Evolutionary conservation across 73 alveolate genomes (phyloP).

Genomic region (Tetrahymena thermophila): DNA sequence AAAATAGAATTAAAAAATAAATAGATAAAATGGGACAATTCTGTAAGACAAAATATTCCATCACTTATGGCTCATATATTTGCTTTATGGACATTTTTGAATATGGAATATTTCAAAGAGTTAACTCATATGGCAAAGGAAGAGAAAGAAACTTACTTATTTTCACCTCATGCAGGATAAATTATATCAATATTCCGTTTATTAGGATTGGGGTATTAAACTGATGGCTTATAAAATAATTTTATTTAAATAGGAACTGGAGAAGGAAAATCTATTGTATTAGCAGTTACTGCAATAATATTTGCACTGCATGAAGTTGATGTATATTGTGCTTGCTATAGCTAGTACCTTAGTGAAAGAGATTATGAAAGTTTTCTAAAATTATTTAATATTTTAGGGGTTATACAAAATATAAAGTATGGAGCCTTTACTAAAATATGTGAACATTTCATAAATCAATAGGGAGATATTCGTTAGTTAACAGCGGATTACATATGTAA

Average conservation of each 20-base stretch:
- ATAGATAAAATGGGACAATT: neutral
- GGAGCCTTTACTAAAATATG: slow-evolving; percentile 4
- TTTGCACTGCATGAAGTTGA: neutral
- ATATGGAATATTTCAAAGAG: neutral
- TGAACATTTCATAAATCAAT: neutral
- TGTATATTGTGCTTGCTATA: slow-evolving; percentile 12
- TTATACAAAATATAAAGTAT: neutral
- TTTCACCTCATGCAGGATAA: neutral
- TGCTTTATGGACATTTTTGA: neutral
- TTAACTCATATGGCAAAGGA: neutral
- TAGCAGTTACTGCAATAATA: neutral
- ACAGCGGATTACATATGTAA: neutral
- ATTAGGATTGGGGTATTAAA: neutral
- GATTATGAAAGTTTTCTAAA: neutral
- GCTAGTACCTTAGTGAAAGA: slow-evolving; percentile 5
- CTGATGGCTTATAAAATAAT: neutral
- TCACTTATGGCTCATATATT: neutral
- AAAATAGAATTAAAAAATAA: neutral
- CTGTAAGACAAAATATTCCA: neutral
- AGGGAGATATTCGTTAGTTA: neutral
- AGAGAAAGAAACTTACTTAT: neutral
- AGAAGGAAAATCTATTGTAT: slow-evolving; percentile 26
- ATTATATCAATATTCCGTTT: too few relatives aligned
- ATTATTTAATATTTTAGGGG: neutral
- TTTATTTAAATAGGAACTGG: neutral